Conservation (phyloP, 306 rosid genomes). For the Sicyos baderoa region DNA sequence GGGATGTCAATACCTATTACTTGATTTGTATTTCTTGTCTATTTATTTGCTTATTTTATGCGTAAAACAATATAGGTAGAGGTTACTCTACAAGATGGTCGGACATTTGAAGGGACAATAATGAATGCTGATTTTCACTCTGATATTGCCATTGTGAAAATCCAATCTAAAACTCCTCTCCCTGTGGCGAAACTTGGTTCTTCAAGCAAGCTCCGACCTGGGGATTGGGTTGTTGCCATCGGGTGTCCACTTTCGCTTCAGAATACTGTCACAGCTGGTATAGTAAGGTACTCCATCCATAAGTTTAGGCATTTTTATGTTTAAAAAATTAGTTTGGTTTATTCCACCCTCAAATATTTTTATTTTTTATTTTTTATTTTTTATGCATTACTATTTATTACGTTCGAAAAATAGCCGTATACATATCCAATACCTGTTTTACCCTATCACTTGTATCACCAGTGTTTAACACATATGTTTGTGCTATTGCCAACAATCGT, state of each 20-base stretch:
- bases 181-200: slow-evolving; percentile 76
- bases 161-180: slow-evolving; percentile 67
- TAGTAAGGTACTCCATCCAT: slow-evolving; percentile 49
- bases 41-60: not conserved
- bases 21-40: slow-evolving; percentile 13
- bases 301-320: not conserved
- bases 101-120: slow-evolving; percentile 70
- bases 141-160: slow-evolving; percentile 79
- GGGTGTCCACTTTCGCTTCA: slow-evolving; percentile 90
- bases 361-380: too few relatives aligned
- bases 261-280: slow-evolving; percentile 90
- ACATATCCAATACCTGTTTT: not conserved
- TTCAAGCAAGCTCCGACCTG: slow-evolving; percentile 74
- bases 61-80: slow-evolving; percentile 43
- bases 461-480: not conserved
- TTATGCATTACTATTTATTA: not conserved
- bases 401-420: not conserved
- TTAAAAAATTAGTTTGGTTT: not conserved
- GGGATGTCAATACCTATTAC: not conserved
- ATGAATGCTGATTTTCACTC: slow-evolving; percentile 75
- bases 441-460: not conserved
- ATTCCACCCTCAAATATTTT: not conserved
- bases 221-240: slow-evolving; percentile 83
- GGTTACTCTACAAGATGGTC: slow-evolving; percentile 85
- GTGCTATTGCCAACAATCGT: not conserved